A percentile compares a stretch with the other conserved stretches of the same genome.
Evolutionary conservation across 78 protist genomes (phyloP).

Genomic region (Cyanophora paradoxa): DNA sequence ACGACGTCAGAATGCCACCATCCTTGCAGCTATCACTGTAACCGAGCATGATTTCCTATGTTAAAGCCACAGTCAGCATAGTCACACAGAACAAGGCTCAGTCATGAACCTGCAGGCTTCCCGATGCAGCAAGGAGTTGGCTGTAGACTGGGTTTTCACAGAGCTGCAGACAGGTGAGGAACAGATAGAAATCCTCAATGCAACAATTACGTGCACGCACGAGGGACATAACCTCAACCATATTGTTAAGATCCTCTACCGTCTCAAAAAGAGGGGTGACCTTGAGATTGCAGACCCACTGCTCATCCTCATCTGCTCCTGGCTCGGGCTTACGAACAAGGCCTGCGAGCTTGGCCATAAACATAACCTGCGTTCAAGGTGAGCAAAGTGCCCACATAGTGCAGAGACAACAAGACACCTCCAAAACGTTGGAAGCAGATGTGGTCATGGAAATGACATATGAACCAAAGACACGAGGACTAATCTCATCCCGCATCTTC

Average conservation of each 20-base stretch:
- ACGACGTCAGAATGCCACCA: background rate
- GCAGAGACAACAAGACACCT: background rate
- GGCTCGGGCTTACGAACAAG: no score
- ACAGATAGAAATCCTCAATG: background rate
- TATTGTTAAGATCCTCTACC: background rate
- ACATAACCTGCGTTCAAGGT: no score
- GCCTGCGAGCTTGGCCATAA: no score
- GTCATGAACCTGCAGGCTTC: no score
- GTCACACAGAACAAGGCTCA: no score
- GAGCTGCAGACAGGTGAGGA: no score
- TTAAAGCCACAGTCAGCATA: no score
- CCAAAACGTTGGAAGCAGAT: background rate
- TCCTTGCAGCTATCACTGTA: background rate
- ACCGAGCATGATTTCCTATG: background rate
- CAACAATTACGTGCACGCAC: background rate
- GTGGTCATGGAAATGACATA: background rate
- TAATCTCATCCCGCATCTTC: no score
- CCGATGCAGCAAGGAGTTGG: no score
- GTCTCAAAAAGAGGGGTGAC: background rate
- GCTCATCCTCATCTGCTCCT: background rate
- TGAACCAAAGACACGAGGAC: no score
- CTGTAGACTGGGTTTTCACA: no score
- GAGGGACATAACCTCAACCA: background rate
- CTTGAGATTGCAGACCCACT: background rate
- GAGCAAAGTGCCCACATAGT: no score